Conservation (phyloP, 1,284 basidiomycete species). For the Pascua guehoae region DNA sequence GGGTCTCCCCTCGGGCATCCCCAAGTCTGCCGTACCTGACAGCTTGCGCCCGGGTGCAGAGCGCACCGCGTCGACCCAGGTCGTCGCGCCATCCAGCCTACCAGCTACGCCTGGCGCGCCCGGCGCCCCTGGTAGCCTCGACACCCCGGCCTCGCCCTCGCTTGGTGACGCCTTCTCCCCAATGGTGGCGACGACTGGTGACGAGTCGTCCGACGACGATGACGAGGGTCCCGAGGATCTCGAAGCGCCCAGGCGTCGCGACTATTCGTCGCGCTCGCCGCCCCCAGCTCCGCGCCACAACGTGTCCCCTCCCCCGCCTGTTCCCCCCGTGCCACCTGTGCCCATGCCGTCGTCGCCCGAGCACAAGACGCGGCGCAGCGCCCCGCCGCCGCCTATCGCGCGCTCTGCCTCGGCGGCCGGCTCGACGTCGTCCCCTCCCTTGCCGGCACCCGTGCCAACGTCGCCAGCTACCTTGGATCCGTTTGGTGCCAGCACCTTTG, state of each 20-base stretch:
- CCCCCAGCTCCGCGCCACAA: not conserved
- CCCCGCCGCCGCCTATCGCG: conserved; percentile 37
- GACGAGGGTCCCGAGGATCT: conserved; percentile 50
- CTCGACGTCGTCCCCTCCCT: not conserved
- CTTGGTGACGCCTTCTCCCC: not conserved
- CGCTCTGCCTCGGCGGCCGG: not conserved
- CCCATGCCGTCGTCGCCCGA: not conserved
- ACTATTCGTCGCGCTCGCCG: conserved; percentile 25
- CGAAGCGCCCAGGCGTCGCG: conserved; percentile 29
- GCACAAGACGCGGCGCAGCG: conserved; percentile 33
- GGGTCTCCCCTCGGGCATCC: too few relatives aligned
- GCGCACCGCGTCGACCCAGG: conserved; percentile 37
- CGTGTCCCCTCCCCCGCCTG: not conserved
- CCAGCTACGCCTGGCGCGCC: conserved; percentile 22
- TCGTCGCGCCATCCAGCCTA: conserved; percentile 27
- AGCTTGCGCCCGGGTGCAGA: conserved; percentile 25
- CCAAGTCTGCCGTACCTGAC: not conserved
- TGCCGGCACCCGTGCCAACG: not conserved
- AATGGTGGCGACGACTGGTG: not conserved
- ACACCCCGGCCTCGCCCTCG: too few relatives aligned
- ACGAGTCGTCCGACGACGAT: conserved; percentile 32
- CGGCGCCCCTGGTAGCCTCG: too few relatives aligned
- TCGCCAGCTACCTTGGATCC: not conserved
- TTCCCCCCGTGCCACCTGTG: not conserved
- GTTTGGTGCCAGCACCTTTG: too few relatives aligned